Evolutionary conservation across 2,329 filamentous ascomycete genomes (phyloP), one percentile per base, ranked within the genome.

Genomic region (Aureobasidium sp.): DNA sequence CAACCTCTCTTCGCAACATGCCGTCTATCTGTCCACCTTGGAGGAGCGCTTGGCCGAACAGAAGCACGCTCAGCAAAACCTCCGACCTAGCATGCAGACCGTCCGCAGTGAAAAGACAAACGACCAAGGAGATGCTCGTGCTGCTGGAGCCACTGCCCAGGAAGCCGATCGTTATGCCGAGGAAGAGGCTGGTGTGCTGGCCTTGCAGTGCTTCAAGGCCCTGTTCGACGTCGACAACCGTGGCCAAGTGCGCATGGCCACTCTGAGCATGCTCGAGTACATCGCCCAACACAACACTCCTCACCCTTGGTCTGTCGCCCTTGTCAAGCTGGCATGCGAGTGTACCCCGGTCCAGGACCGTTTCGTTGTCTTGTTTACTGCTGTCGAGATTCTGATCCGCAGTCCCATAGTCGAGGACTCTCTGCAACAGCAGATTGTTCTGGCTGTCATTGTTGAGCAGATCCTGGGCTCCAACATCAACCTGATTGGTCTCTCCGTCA

Each of bases 311-410:
- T 85, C 89, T 1, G 85, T 89, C 22, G 85, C 83, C 54, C 76
- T 97, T 47, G 88, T 94, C 66, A 81, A 85, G 62, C 79, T 90
- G 57, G 79, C 91, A 50, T 84, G 89, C 14, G 81, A 83, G 55
- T 97, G 90, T 90, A 86, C 90, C 0, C 90, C 93, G 0, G 90
- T 97, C 1, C 91, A 97, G 67, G 89, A 95, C 64, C 86, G 93
- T 51, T 97, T 95, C 71, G 82, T 91, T 34, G 93, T 97, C 54
- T 76, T 96, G 41, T 79, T 95, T 40, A 86, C 87, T 1, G 79
- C 86, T 2, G 83, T 94, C 71, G 90, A 96, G 61, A 80, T 79
- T 3, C 72, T 97, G 47, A 74, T 87, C 3, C 78, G 79, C 54
- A 82, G 80, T 39, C 81, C 83, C 0, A 76, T 90, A 30, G 78